phyloP scores from a whole-genome alignment of 2,329 filamentous ascomycete species.

The Sporothrix protearum region DNA sequence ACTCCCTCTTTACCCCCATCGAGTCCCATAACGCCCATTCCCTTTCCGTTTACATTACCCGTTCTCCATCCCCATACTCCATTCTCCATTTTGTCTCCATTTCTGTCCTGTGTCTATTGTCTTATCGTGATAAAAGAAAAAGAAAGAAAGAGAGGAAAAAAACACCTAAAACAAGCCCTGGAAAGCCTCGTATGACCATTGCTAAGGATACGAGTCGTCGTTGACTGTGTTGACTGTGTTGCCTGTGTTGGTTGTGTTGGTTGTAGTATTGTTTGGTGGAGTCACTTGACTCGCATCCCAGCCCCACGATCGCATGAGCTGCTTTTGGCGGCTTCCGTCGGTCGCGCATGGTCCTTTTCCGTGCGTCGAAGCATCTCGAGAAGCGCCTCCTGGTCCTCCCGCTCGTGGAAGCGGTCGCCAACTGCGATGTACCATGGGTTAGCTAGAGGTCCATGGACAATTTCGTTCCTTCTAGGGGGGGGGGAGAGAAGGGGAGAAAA shows the following conservation, averaged over 20 bases:
- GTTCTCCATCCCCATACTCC: neutral
- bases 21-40: neutral
- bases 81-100: neutral
- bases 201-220: neutral
- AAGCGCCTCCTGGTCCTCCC: conserved; percentile 34
- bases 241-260: neutral
- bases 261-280: neutral
- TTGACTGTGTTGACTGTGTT: no score
- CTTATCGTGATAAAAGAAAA: neutral
- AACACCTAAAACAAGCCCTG: neutral
- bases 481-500: neutral
- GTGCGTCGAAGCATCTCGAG: conserved; percentile 34
- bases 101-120: neutral
- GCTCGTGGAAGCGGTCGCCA: conserved; percentile 34
- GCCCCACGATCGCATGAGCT: conserved; percentile 35
- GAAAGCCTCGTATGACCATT: neutral
- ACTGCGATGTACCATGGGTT: conserved; percentile 27
- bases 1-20: neutral
- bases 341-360: conserved; percentile 35
- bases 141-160: neutral
- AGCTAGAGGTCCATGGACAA: no score
- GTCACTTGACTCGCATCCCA: conserved; percentile 23
- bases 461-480: no score
- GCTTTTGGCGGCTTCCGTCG: conserved; percentile 33
- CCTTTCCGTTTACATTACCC: neutral